phyloP scores from a whole-genome alignment of 23 red algal species.

The Cyanidiococcus yangmingshanensis region DNA sequence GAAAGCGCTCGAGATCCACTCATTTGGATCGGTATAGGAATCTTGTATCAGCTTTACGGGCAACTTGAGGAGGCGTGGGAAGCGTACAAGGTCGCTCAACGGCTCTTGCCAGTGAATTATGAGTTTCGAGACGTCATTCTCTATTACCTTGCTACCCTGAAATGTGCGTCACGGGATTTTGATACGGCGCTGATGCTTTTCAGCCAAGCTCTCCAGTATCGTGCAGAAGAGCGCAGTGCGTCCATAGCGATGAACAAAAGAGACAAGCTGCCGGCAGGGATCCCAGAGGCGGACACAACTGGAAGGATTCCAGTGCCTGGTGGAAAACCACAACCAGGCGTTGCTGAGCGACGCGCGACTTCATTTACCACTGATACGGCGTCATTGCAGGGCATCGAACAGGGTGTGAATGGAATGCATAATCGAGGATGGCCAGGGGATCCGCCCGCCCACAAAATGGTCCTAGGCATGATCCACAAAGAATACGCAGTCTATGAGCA shows the following conservation, averaged over 20 bases:
- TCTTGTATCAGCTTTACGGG: slow-evolving; percentile 74
- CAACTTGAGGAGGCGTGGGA: slow-evolving; percentile 72
- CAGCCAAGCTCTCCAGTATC: slow-evolving; percentile 44
- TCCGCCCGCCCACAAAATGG: background rate
- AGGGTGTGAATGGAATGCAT: background rate
- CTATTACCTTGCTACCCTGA: slow-evolving; percentile 82
- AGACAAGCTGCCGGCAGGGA: background rate
- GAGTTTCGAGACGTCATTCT: slow-evolving; percentile 72
- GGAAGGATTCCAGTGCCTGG: background rate
- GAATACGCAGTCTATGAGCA: slow-evolving; percentile 13
- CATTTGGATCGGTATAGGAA: slow-evolving; percentile 22
- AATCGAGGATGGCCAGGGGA: background rate
- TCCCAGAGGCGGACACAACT: background rate
- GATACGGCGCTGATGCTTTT: slow-evolving; percentile 62
- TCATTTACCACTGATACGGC: background rate
- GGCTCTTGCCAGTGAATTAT: slow-evolving; percentile 54
- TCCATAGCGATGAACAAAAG: background rate
- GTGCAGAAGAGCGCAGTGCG: background rate
- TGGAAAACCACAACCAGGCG: background rate
- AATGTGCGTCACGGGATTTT: slow-evolving; percentile 68
- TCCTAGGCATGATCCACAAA: background rate
- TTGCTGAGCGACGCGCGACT: background rate
- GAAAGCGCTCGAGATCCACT: background rate
- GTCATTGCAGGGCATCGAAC: background rate
- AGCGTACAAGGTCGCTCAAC: slow-evolving; percentile 58